phyloP scores from a whole-genome alignment of 768 basidiomycete species.

The Hydnomerulius pinastri region DNA sequence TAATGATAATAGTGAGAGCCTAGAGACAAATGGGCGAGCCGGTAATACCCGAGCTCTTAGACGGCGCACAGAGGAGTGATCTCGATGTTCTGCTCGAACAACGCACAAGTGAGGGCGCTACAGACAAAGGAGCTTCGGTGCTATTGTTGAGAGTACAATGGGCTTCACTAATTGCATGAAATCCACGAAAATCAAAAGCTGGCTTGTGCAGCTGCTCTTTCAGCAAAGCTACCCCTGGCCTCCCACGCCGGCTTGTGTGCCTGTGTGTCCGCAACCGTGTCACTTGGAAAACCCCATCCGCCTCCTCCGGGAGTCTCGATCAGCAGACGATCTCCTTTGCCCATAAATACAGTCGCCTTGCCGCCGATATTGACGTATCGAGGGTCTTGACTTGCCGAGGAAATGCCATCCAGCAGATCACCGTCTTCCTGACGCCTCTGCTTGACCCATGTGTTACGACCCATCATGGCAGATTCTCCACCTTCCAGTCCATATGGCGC shows the following conservation, averaged over 20 bases:
- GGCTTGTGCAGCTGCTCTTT: conserved; percentile 63
- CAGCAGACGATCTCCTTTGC: conserved; percentile 77
- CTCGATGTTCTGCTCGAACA: no score
- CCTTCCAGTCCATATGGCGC: conserved; percentile 88
- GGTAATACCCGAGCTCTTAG: no score
- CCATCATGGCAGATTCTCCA: conserved; percentile 68
- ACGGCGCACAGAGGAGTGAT: no score
- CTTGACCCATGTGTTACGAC: conserved; percentile 89
- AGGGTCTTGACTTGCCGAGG: conserved; percentile 32
- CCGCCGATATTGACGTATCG: conserved; percentile 86
- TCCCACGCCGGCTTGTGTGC: conserved; percentile 50
- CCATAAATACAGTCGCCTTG: conserved; percentile 86
- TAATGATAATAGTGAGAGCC: no score
- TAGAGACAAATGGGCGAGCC: no score
- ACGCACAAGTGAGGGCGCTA: no score
- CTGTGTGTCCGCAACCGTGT: conserved; percentile 27
- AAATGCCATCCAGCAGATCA: conserved; percentile 51
- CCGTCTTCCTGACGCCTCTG: conserved; percentile 64
- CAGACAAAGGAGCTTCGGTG: no score
- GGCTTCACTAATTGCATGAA: no score
- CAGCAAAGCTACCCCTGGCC: conserved; percentile 69
- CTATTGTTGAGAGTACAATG: no score
- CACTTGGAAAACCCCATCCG: conserved; percentile 63
- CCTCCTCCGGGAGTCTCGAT: conserved; percentile 93
- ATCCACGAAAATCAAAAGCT: conserved; percentile 43